These are phyloP conservation scores for Tolypocladium tropicale DNA, from an alignment of 2,329 filamentous ascomycete genomes.

Conservation along the genomic window DNA sequence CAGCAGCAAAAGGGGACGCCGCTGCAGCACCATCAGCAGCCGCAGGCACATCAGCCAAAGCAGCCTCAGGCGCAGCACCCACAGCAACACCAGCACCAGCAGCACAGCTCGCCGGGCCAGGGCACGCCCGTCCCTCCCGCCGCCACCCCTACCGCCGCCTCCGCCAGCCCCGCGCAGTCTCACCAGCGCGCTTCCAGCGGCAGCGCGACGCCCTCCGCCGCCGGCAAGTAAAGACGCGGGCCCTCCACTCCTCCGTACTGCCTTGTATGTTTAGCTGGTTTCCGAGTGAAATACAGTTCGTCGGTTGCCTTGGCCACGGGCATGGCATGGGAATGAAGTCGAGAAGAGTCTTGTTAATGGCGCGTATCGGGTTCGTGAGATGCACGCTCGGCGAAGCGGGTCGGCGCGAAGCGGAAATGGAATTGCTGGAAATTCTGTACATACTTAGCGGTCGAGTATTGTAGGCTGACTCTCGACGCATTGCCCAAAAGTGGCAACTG, in stretches of 20 bases:
- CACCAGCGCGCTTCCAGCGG: constrained; percentile 26
- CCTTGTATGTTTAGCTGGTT: background rate
- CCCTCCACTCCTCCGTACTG: background rate
- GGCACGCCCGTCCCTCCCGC: background rate
- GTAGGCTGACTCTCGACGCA: background rate
- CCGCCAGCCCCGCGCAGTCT: constrained; percentile 10
- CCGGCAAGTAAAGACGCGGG: constrained; percentile 10
- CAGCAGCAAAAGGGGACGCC: constrained; percentile 18
- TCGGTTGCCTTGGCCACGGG: too few species aligned
- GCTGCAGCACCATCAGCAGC: constrained; percentile 9
- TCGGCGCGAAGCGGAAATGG: background rate
- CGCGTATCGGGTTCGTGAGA: background rate
- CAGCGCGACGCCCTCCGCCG: constrained; percentile 27
- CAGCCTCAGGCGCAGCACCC: constrained; percentile 9
- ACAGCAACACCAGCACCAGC: constrained; percentile 7
- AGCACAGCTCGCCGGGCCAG: constrained; percentile 3
- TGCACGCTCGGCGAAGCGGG: background rate
- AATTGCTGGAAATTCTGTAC: background rate
- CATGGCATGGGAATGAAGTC: background rate
- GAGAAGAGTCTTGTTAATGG: too few species aligned
- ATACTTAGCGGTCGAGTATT: background rate
- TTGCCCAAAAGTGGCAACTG: background rate
- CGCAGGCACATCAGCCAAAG: constrained; percentile 6
- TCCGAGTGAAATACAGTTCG: too few species aligned
- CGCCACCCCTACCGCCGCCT: constrained; percentile 2